phyloP scores from a whole-genome alignment of 495 filamentous ascomycete species.

The Neurospora sp. region DNA sequence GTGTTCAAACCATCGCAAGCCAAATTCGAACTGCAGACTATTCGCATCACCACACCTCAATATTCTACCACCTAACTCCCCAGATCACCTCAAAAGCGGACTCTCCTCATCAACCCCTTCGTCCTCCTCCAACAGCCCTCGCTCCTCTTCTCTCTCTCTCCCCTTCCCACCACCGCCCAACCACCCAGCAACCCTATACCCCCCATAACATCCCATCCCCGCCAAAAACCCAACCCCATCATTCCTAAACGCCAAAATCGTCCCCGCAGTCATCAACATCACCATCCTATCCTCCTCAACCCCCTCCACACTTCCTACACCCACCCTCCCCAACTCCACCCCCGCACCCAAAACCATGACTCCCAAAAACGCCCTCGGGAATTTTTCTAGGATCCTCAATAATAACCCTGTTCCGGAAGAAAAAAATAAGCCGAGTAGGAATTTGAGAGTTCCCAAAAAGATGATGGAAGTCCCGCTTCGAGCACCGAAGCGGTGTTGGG shows the following conservation, averaged over 20 bases:
- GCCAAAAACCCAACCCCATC: conserved; percentile 78
- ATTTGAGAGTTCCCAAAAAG: conserved; percentile 65
- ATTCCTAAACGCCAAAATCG: conserved; percentile 77
- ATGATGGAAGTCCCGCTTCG: conserved; percentile 77
- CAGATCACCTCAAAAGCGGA: conserved; percentile 11
- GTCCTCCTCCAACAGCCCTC: not conserved
- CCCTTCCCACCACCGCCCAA: not conserved
- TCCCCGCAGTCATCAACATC: conserved; percentile 77
- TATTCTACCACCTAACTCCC: not conserved
- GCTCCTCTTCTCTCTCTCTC: not conserved
- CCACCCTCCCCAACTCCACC: conserved; percentile 73
- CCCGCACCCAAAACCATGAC: conserved; percentile 86
- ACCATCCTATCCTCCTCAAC: conserved; percentile 66
- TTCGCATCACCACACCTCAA: not conserved
- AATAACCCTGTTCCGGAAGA: conserved; percentile 52
- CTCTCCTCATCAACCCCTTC: not conserved
- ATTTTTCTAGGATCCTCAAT: conserved; percentile 52
- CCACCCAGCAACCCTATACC: not conserved
- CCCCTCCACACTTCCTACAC: conserved; percentile 59
- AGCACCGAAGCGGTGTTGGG: conserved; percentile 82
- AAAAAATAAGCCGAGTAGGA: conserved; percentile 63
- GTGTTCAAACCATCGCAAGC: not conserved
- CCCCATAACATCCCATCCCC: conserved; percentile 50
- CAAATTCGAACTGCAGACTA: not conserved
- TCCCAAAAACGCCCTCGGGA: conserved; percentile 65